Conservation (phyloP, 495 filamentous ascomycete genomes). For the Podospora sp. region DNA sequence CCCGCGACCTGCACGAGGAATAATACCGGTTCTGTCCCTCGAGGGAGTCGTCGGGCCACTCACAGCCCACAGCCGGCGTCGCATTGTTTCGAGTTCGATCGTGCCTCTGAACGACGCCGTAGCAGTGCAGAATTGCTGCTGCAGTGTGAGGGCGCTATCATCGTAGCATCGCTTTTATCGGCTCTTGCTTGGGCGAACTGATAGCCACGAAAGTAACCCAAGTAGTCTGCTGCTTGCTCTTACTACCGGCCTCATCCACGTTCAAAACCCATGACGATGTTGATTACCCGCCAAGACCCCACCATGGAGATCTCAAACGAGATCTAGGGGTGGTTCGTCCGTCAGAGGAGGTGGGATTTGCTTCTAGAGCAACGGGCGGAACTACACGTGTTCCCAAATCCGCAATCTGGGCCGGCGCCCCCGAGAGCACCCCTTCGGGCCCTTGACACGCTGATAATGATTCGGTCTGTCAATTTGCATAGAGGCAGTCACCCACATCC, state of each 20-base stretch:
- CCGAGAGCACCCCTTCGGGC: background rate
- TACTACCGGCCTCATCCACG: no score
- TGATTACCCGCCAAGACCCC: slow-evolving; percentile 9
- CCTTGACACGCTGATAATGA: background rate
- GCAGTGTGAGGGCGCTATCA: slow-evolving; percentile 1
- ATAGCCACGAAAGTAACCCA: no score
- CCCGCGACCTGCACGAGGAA: slow-evolving; percentile 17
- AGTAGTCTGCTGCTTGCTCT: no score
- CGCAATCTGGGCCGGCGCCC: background rate
- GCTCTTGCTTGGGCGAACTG: background rate
- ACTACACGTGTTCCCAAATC: slow-evolving; percentile 16
- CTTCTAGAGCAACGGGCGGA: slow-evolving; percentile 7
- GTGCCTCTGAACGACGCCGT: slow-evolving; percentile 14
- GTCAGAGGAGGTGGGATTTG: slow-evolving; percentile 6
- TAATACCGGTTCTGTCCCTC: slow-evolving; percentile 20
- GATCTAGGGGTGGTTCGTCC: slow-evolving; percentile 19
- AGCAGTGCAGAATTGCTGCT: background rate
- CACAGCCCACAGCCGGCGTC: slow-evolving; percentile 12
- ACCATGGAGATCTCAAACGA: slow-evolving; percentile 20
- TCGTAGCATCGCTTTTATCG: slow-evolving; percentile 5
- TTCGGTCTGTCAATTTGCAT: background rate
- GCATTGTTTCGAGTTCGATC: slow-evolving; percentile 18
- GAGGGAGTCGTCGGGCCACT: slow-evolving; percentile 6
- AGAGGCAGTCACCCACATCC: slow-evolving; percentile 1
- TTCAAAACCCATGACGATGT: no score